Conservation (phyloP, 1,284 basidiomycete species). For the Ceratobasidium sp. region DNA sequence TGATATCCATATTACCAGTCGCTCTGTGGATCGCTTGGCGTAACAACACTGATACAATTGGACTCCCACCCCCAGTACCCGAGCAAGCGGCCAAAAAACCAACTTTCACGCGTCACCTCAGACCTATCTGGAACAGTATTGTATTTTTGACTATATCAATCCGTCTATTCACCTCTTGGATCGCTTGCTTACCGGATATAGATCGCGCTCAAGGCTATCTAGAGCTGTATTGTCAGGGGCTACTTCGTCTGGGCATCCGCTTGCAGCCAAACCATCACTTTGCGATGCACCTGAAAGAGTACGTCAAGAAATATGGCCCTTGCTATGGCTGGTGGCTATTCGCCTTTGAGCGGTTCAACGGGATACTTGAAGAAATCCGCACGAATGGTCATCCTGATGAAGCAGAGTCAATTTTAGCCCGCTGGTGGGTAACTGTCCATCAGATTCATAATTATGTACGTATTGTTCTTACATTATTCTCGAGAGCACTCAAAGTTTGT, state of each 20-base stretch:
- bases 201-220: slow-evolving; percentile 6
- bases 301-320: slow-evolving; percentile 28
- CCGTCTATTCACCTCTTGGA: slow-evolving; percentile 12
- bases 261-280: slow-evolving; percentile 43
- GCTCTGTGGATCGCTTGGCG: slow-evolving; percentile 9
- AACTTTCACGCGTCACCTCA: background rate
- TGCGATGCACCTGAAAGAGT: slow-evolving; percentile 27
- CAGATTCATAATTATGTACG: slow-evolving; percentile 12
- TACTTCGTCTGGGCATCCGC: slow-evolving; percentile 14
- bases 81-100: background rate
- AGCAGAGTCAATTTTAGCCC: background rate
- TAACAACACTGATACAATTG: background rate
- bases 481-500: background rate
- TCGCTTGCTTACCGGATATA: background rate
- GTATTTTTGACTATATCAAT: background rate
- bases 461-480: background rate
- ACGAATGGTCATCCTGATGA: slow-evolving; percentile 50
- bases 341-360: slow-evolving; percentile 46
- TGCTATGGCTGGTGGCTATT: slow-evolving; percentile 58
- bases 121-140: background rate
- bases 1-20: background rate
- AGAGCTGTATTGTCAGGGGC: background rate
- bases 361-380: slow-evolving; percentile 47
- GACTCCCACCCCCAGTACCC: background rate
- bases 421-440: slow-evolving; percentile 3